A percentile compares a stretch with the other conserved stretches of the same genome.
phyloP scores from a whole-genome alignment of 352 stramenopile species.

The Globisporangium spiculum region DNA sequence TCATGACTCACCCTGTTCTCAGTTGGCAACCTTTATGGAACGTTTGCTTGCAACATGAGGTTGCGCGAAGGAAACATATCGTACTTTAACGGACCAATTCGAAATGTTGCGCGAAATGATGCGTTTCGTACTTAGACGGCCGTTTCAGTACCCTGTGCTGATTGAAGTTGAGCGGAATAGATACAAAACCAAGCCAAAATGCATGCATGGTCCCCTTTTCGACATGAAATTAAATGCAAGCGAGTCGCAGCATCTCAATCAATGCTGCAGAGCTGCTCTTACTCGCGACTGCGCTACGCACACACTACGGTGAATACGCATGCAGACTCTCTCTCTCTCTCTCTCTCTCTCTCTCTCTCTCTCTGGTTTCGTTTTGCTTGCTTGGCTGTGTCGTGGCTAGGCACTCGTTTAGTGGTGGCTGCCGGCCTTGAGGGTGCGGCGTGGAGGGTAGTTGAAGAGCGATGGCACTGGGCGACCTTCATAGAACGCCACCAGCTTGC shows the following conservation, averaged over 20 bases:
- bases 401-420: constrained; percentile 45
- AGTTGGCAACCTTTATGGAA: constrained; percentile 6
- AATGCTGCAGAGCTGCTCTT: not conserved
- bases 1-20: constrained; percentile 1
- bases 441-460: constrained; percentile 73
- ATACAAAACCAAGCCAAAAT: not conserved
- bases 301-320: not conserved
- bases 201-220: not conserved
- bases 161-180: not conserved
- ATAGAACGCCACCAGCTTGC: constrained; percentile 94
- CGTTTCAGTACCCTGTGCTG: not conserved
- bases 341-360: not conserved
- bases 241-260: not conserved
- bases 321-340: not conserved
- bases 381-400: not conserved
- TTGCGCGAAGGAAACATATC: constrained; percentile 1
- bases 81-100: not conserved
- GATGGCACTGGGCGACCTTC: constrained; percentile 52
- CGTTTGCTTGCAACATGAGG: not conserved
- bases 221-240: constrained; percentile 1
- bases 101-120: not conserved
- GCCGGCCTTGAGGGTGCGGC: constrained; percentile 55
- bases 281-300: not conserved
- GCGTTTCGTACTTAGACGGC: not conserved
- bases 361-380: not conserved